Evolutionary conservation across 208 protist genomes (phyloP).

Genomic region (Trypanosoma platydactyli): DNA sequence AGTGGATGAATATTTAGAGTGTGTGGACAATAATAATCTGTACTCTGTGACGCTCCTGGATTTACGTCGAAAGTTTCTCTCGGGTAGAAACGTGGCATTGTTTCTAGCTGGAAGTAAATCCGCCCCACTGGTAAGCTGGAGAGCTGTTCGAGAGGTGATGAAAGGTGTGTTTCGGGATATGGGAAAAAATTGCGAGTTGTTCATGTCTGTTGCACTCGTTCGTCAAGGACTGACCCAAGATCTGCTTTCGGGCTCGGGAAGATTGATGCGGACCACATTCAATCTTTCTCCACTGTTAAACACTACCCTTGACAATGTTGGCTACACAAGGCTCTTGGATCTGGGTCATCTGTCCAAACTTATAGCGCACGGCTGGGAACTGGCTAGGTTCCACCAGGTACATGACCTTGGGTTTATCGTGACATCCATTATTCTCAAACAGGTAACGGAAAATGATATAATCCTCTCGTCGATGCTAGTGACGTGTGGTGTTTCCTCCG

Average conservation of each 20-base stretch:
- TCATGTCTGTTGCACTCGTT: slow-evolving; percentile 41
- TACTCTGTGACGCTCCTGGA: slow-evolving; percentile 48
- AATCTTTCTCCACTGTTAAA: slow-evolving; percentile 32
- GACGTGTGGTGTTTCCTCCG: slow-evolving; percentile 36
- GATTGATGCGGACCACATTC: slow-evolving; percentile 30
- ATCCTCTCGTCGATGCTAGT: slow-evolving; percentile 67
- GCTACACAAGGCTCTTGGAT: slow-evolving; percentile 33
- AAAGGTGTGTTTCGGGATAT: slow-evolving; percentile 40
- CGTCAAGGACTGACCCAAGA: slow-evolving; percentile 48
- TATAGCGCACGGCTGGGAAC: slow-evolving; percentile 16
- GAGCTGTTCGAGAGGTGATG: slow-evolving; percentile 41
- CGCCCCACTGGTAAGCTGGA: slow-evolving; percentile 31
- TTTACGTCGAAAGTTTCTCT: slow-evolving; percentile 50
- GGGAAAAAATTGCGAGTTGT: slow-evolving; percentile 39
- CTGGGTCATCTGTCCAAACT: slow-evolving; percentile 23
- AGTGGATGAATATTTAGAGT: slow-evolving; percentile 63
- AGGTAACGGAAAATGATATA: slow-evolving; percentile 45
- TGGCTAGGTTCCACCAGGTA: slow-evolving; percentile 4
- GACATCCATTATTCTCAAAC: slow-evolving; percentile 56
- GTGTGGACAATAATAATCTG: slow-evolving; percentile 32
- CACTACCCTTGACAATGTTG: slow-evolving; percentile 47
- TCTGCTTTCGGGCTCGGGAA: slow-evolving; percentile 40
- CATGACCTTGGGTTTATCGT: slow-evolving; percentile 42
- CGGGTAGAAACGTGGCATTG: slow-evolving; percentile 60
- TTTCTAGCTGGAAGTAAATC: slow-evolving; percentile 44